Evolutionary conservation across 768 basidiomycete species (phyloP).

Genomic region (Mycena metata): DNA sequence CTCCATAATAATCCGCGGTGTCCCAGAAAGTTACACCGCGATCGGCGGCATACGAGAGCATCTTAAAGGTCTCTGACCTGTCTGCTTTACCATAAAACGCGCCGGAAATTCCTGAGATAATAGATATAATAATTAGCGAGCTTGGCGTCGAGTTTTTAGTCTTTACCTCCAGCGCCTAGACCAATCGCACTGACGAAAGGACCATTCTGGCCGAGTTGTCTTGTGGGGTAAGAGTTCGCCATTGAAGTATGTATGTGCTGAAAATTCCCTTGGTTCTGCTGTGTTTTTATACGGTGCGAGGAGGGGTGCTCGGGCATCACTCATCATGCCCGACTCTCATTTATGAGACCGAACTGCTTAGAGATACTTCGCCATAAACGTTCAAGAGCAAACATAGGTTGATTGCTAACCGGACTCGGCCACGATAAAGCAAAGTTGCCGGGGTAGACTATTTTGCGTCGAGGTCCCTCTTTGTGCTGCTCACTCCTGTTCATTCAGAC

Average conservation of each 20-base stretch:
- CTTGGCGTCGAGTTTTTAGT: neutral
- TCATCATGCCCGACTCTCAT: constrained; percentile 4
- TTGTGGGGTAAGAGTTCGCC: constrained; percentile 22
- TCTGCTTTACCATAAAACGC: constrained; percentile 37
- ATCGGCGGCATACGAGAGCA: constrained; percentile 39
- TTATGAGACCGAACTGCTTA: neutral
- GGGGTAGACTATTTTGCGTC: too few relatives aligned
- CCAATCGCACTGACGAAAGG: constrained; percentile 34
- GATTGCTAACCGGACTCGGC: too few relatives aligned
- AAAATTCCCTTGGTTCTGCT: neutral
- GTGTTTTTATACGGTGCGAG: neutral
- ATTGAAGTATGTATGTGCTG: constrained; percentile 14
- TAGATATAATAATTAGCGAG: neutral
- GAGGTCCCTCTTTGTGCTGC: too few relatives aligned
- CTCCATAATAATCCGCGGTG: constrained; percentile 54
- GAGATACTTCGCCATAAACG: neutral
- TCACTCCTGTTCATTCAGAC: constrained; percentile 20
- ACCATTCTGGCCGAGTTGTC: constrained; percentile 30
- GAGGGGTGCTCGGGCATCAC: constrained; percentile 8
- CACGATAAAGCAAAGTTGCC: too few relatives aligned
- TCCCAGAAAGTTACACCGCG: constrained; percentile 61
- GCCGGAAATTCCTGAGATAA: constrained; percentile 27
- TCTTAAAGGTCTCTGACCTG: constrained; percentile 15
- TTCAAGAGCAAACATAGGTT: too few relatives aligned
- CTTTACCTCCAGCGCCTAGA: constrained; percentile 29